Conservation (phyloP, 768 basidiomycete species). For the Arthromyces matolae region DNA sequence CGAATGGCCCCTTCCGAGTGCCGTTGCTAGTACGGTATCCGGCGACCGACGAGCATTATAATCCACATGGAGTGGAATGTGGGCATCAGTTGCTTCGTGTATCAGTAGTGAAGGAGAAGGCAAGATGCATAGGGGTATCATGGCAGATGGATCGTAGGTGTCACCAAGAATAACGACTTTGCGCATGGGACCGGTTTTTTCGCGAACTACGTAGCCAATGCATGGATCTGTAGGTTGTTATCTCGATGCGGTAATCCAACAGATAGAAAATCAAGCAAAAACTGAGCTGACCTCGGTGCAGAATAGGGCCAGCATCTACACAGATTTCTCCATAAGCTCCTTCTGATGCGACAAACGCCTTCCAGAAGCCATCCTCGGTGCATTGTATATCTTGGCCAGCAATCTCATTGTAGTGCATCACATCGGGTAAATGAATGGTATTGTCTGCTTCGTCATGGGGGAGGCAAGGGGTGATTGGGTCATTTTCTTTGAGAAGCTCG, state of each 20-base stretch:
- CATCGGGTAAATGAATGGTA: slow-evolving; percentile 25
- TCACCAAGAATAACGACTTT: slow-evolving; percentile 79
- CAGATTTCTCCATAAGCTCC: slow-evolving; percentile 40
- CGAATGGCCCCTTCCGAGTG: slow-evolving; percentile 71
- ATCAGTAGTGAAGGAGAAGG: slow-evolving; percentile 63
- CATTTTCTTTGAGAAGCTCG: slow-evolving; percentile 62
- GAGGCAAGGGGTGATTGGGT: slow-evolving; percentile 51
- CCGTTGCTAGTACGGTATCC: slow-evolving; percentile 42
- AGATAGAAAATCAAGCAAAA: not conserved
- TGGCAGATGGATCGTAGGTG: slow-evolving; percentile 59
- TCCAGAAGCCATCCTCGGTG: slow-evolving; percentile 63
- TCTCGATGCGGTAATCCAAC: not conserved
- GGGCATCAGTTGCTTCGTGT: slow-evolving; percentile 84
- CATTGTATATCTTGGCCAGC: slow-evolving; percentile 58
- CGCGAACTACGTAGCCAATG: slow-evolving; percentile 73
- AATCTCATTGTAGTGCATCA: slow-evolving; percentile 62
- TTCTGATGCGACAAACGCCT: slow-evolving; percentile 38
- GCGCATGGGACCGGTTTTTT: slow-evolving; percentile 44
- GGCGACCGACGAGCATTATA: slow-evolving; percentile 39
- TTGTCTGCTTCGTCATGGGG: slow-evolving; percentile 17
- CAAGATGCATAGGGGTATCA: slow-evolving; percentile 51
- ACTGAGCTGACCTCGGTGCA: slow-evolving; percentile 60
- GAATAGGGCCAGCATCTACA: slow-evolving; percentile 75
- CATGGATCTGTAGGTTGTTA: slow-evolving; percentile 54
- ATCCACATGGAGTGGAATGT: slow-evolving; percentile 56